Percentiles rank a stretch among this genome's conserved stretches.
Conservation (phyloP, 345 rosid species). For the Eucalyptus camaldulensis region DNA sequence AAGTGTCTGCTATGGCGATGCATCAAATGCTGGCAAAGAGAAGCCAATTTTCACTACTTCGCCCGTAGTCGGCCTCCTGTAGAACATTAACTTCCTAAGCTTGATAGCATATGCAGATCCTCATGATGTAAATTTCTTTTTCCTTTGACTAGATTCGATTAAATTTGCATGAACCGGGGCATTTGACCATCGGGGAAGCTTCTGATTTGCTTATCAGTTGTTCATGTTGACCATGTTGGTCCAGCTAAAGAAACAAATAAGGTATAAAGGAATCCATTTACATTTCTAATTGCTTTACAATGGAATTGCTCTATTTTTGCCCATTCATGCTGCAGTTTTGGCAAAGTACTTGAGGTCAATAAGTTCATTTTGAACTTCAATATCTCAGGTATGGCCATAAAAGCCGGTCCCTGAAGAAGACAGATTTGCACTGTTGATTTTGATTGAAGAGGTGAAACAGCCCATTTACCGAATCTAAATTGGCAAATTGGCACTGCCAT, state of each 20-base stretch:
- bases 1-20: slow-evolving; percentile 31
- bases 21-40: slow-evolving; percentile 23
- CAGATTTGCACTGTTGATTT: neutral
- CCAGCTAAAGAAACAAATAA: neutral
- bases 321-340: neutral
- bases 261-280: neutral
- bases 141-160: neutral
- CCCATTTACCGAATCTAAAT: neutral
- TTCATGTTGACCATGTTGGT: neutral
- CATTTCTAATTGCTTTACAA: neutral
- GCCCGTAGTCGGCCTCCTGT: slow-evolving; percentile 42
- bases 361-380: neutral
- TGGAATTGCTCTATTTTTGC: neutral
- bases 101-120: neutral
- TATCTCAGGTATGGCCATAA: neutral
- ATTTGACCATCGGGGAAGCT: neutral
- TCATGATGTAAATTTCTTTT: slow-evolving; percentile 1
- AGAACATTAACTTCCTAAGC: neutral
- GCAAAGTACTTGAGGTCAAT: neutral
- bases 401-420: neutral
- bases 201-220: neutral
- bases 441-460: neutral
- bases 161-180: neutral
- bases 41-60: slow-evolving; percentile 45
- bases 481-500: neutral